These are phyloP conservation scores for Akanthomyces uredinophilus DNA, from an alignment of 2,329 filamentous ascomycete genomes.

Conservation along the genomic window DNA sequence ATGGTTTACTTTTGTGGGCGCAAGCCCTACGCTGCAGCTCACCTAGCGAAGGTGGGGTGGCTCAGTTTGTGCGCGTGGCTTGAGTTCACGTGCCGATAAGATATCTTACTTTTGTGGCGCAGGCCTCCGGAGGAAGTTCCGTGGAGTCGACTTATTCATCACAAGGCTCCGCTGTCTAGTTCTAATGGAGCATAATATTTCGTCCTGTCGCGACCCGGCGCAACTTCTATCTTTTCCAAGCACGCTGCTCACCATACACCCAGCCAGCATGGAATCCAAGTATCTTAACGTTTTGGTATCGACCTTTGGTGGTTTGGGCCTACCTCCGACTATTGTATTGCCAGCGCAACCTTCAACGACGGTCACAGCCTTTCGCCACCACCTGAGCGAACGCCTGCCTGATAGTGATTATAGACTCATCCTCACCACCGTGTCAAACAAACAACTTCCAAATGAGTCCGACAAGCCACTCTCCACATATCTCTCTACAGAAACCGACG, in stretches of 20 bases:
- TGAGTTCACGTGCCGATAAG: constrained; percentile 29
- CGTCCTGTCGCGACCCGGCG: not conserved
- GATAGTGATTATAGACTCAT: constrained; percentile 57
- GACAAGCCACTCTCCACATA: constrained; percentile 54
- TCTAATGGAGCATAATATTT: constrained; percentile 1
- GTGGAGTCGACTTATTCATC: not conserved
- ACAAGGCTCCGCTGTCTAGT: too few species aligned
- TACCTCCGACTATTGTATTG: constrained; percentile 79
- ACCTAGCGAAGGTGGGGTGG: constrained; percentile 32
- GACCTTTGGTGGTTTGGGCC: constrained; percentile 74
- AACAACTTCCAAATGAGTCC: constrained; percentile 55
- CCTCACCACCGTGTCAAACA: constrained; percentile 77
- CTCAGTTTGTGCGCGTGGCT: constrained; percentile 25
- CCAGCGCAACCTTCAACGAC: constrained; percentile 61
- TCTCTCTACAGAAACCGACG: constrained; percentile 52
- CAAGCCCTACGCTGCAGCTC: constrained; percentile 36
- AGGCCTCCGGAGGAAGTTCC: not conserved
- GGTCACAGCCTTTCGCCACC: constrained; percentile 60
- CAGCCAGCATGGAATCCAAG: constrained; percentile 46
- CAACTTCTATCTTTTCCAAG: not conserved
- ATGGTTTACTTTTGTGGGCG: constrained; percentile 43
- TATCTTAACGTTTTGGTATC: constrained; percentile 78
- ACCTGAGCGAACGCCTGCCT: constrained; percentile 58
- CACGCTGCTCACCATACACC: not conserved
- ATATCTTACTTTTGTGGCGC: not conserved